Evolutionary conservation across 179 eudicot species (phyloP), one percentile per base, ranked within the genome.

Genomic region (Dionaea muscipula): DNA sequence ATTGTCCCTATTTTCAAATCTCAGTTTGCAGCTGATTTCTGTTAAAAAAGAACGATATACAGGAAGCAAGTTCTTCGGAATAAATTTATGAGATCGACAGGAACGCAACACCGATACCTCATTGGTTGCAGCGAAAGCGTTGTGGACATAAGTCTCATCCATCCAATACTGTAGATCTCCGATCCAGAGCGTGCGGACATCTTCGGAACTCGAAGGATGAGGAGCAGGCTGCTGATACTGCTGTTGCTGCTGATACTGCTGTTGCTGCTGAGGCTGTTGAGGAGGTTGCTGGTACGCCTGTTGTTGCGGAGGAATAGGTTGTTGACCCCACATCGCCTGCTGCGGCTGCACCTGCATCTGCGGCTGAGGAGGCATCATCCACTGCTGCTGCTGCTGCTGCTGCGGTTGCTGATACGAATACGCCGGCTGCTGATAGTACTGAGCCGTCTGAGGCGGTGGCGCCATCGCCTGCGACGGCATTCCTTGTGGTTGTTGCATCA

Each of bases 141-240:
- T 57, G 3, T 55, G 44, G 20, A 88, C 55, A 56, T 85, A 88
- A 41, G 60, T 65, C 64, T 88, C 96, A 20, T 88, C 96, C 96
- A 88, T 85, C 86, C 93, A 83, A 27, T 66, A 72, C 80, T 82
- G 96, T 46, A 88, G 80, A 81, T 86, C 96, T 7, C 96, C 96
- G 64, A 88, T 88, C 96, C 96, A 88, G 5, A 88, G 75, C 18
- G 88, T 76, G 1, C 86, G 75, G 27, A 83, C 69, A 47, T 78
- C 96, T 3, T 83, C 91, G 4, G 81, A 72, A 20, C 57, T 71
- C 15, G 64, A 45, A 24, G 79, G 72, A 53, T 65, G 79, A 15
- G 71, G 4, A 12, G 38, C 28, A n/a, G 52, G 60, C 48, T 55
- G 65, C 71, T 56, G 60, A 1, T 26, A 70, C 21, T 51, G 74